Evolutionary conservation across 2,329 filamentous ascomycete species (phyloP), one percentile per base, ranked within the genome.

Genomic region (Neopestalotiopsis sp.): DNA sequence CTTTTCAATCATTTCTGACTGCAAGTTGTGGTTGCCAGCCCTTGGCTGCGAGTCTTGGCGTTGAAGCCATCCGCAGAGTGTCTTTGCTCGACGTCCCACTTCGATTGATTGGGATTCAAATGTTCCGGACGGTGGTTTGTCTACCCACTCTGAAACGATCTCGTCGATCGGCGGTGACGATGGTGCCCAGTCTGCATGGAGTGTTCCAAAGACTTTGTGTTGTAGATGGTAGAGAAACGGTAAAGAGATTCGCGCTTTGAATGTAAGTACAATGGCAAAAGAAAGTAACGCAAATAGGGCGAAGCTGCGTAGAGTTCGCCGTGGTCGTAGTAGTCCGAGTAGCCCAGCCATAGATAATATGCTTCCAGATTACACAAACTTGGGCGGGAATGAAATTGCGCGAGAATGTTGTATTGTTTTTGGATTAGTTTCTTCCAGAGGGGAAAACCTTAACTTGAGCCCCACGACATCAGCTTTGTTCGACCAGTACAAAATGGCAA

Each of bases 31-130:
- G 30, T 14, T 9, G 30, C 14, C 5, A 13, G 59, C 59, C 34
- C 13, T 2, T 32, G 28, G 14, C 7, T 62, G 30, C 59, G 20
- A 13, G 17, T 62, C 59, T 28, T 32, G 13, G 28, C 5, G 30
- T 62, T 40, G 59, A 38, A 62, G 32, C 59, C 59, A 62, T 32
- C n/a, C 28, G 34, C 59, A 10, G 5, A 62, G 30, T n/a, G 20
- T 38, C 17, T 30, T 30, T 10, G 28, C 28, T 28, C 59, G 59
- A n/a, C 5, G 59, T 12, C 59, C 59, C 14, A 62, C n/a, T 14
- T 62, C 59, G 6, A 32, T 62, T 14, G 59, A 62, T 30, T 62
- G 59, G 14, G 24, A 10, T 40, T 62, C 59, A 62, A 62, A 62
- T 28, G 59, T 34, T 4, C 59, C 59, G n/a, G 59, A 62, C 13